Evolutionary conservation across 768 basidiomycete species (phyloP).

Genomic region (Pseudohyphozyma bogoriensis): DNA sequence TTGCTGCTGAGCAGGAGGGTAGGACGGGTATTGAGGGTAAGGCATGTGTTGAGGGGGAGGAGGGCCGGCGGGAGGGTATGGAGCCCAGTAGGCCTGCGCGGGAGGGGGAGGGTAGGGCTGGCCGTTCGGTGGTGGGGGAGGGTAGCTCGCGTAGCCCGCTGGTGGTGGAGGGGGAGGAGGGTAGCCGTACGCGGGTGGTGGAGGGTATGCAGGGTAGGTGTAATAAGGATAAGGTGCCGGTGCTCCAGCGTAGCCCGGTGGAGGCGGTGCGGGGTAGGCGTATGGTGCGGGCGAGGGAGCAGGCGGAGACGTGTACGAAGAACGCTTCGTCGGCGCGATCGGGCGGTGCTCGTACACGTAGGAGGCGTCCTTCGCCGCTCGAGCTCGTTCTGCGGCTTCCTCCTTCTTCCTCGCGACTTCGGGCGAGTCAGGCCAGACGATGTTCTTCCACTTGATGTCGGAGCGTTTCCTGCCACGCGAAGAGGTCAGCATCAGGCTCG

Average conservation of each 20-base stretch:
- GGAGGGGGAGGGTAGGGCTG: no score
- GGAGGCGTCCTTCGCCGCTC: neutral
- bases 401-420: slow-evolving; percentile 19
- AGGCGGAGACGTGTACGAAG: neutral
- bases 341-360: neutral
- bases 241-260: neutral
- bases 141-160: neutral
- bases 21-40: neutral
- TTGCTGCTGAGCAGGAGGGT: neutral
- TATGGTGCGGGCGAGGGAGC: neutral
- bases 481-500: neutral
- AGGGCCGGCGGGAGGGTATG: no score
- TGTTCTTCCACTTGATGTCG: slow-evolving; percentile 20
- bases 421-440: slow-evolving; percentile 23
- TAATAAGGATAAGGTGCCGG: neutral
- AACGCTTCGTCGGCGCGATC: neutral
- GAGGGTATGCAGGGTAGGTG: neutral
- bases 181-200: neutral
- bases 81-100: no score
- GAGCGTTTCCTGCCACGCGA: slow-evolving; percentile 1
- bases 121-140: neutral
- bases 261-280: slow-evolving; percentile 1
- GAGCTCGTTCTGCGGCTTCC: neutral
- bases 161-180: slow-evolving; percentile 1
- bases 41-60: no score